phyloP scores from a whole-genome alignment of 768 basidiomycete genomes.

The Myochromella boudieri region DNA sequence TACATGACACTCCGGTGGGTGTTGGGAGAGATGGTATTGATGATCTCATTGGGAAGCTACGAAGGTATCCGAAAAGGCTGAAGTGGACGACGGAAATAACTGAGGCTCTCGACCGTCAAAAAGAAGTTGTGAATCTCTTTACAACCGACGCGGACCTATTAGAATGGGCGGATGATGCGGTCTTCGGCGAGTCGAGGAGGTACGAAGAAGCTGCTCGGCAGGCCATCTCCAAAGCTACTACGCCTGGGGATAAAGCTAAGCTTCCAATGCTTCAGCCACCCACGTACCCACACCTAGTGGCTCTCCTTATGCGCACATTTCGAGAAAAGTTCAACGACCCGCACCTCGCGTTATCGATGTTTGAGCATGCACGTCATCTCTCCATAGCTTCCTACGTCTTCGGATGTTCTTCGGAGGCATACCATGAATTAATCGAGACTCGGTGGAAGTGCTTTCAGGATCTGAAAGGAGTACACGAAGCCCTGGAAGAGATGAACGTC shows the following conservation, averaged over 20 bases:
- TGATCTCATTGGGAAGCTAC: conserved; percentile 57
- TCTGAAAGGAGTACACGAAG: conserved; percentile 67
- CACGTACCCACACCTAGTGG: conserved; percentile 74
- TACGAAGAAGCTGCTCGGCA: conserved; percentile 48
- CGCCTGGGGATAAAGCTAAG: conserved; percentile 22
- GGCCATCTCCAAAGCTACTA: conserved; percentile 29
- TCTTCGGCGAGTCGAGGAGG: conserved; percentile 60
- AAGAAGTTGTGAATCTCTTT: conserved; percentile 73
- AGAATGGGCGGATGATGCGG: conserved; percentile 67
- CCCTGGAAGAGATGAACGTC: conserved; percentile 78
- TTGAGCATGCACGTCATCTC: conserved; percentile 72
- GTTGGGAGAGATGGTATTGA: conserved; percentile 31
- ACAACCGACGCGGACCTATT: conserved; percentile 68
- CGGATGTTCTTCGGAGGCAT: conserved; percentile 85
- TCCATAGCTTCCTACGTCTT: conserved; percentile 83
- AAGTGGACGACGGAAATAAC: conserved; percentile 53
- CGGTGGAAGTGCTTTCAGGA: conserved; percentile 86
- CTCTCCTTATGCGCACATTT: conserved; percentile 74
- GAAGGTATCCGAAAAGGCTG: conserved; percentile 46
- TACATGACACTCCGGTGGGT: conserved; percentile 11
- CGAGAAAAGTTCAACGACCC: conserved; percentile 80
- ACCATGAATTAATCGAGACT: conserved; percentile 87
- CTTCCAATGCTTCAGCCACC: conserved; percentile 52
- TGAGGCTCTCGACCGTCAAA: conserved; percentile 63
- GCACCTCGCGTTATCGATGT: conserved; percentile 78